These are phyloP conservation scores for Cyclotella atomus DNA, from an alignment of 108 stramenopile genomes.

Conservation along the genomic window DNA sequence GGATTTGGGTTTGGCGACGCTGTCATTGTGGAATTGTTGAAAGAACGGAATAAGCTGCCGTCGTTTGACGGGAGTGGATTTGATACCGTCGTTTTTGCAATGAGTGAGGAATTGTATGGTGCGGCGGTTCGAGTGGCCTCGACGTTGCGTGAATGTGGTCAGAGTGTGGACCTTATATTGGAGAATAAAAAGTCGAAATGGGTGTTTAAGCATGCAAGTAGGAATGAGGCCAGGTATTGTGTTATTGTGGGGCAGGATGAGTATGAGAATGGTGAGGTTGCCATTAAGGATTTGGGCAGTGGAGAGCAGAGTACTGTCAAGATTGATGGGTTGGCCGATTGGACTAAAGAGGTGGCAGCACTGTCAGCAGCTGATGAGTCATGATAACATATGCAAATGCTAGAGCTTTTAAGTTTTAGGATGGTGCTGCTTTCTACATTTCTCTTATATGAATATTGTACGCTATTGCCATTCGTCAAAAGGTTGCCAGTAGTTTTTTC, in stretches of 20 bases:
- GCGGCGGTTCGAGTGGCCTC: constrained; percentile 71
- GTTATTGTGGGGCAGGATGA: constrained; percentile 91
- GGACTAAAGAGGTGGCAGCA: no score
- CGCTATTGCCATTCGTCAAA: no score
- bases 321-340: constrained; percentile 57
- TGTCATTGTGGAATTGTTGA: constrained; percentile 95
- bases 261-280: constrained; percentile 81
- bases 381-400: no score
- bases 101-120: constrained; percentile 66
- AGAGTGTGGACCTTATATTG: constrained; percentile 90
- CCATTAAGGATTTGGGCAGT: constrained; percentile 75
- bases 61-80: constrained; percentile 77
- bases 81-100: constrained; percentile 88
- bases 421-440: no score
- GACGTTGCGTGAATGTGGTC: constrained; percentile 72
- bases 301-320: constrained; percentile 75
- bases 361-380: no score
- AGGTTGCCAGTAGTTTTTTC: no score
- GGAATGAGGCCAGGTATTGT: constrained; percentile 84
- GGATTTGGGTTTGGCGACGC: constrained; percentile 99
- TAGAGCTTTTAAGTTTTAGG: no score
- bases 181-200: constrained; percentile 95
- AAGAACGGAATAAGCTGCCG: constrained; percentile 88
- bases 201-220: constrained; percentile 96
- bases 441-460: no score